Evolutionary conservation across 73 alveolate genomes (phyloP).

Genomic region (Stentor coeruleus): DNA sequence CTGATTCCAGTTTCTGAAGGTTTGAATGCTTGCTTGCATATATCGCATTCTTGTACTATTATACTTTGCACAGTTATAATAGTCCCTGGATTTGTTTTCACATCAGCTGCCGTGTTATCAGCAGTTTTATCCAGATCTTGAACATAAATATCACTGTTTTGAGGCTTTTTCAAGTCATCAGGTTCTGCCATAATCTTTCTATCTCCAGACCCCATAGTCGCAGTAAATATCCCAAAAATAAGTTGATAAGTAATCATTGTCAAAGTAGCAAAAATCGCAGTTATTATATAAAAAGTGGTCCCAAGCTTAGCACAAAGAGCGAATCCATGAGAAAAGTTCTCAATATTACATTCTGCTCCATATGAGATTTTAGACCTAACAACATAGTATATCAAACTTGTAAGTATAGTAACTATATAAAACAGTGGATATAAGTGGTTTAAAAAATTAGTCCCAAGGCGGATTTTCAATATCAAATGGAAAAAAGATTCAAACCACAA

Average conservation of each 20-base stretch:
- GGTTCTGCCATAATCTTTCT: not conserved
- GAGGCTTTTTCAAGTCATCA: not conserved
- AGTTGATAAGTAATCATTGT: not conserved
- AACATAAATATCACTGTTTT: not conserved
- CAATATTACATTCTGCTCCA: not conserved
- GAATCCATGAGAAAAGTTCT: not conserved
- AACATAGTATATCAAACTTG: not conserved
- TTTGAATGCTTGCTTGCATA: not conserved
- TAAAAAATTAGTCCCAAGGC: not conserved
- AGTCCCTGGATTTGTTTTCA: not conserved
- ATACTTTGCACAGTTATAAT: not conserved
- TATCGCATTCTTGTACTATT: not conserved
- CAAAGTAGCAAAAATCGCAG: not conserved
- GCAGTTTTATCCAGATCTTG: not conserved
- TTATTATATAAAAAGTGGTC: not conserved
- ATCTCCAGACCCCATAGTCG: not conserved
- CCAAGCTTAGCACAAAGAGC: not conserved
- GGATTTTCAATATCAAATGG: not conserved
- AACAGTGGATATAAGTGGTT: not conserved
- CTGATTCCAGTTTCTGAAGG: not conserved
- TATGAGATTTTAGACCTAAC: not conserved
- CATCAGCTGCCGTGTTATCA: not conserved
- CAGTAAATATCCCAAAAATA: not conserved
- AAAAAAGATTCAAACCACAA: not conserved
- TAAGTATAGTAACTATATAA: too few relatives aligned